These are phyloP conservation scores for Zygotorulaspora florentina DNA, from an alignment of 805 yeast species.

Conservation along the genomic window DNA sequence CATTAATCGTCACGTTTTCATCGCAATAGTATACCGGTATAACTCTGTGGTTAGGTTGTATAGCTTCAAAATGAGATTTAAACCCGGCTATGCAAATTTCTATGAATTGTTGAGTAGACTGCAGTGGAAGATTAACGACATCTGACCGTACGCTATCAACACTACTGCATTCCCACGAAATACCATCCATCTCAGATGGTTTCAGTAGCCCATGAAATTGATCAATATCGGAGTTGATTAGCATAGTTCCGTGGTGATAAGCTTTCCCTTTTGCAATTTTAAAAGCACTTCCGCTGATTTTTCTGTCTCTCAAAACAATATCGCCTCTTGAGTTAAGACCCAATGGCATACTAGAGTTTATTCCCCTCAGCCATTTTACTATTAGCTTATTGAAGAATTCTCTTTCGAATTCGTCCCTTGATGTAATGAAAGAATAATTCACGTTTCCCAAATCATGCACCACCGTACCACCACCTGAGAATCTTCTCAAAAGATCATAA, in stretches of 20 bases:
- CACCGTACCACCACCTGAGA: slow-evolving; percentile 95
- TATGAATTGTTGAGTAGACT: slow-evolving; percentile 29
- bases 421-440: slow-evolving; percentile 76
- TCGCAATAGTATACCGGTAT: slow-evolving; percentile 31
- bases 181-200: slow-evolving; percentile 42
- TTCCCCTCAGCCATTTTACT: slow-evolving; percentile 30
- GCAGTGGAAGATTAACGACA: slow-evolving; percentile 64
- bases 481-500: slow-evolving; percentile 70
- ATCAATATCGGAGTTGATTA: slow-evolving; percentile 61
- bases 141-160: slow-evolving; percentile 78
- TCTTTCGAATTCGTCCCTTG: slow-evolving; percentile 61
- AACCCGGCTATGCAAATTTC: slow-evolving; percentile 31
- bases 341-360: slow-evolving; percentile 28
- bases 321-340: slow-evolving; percentile 75
- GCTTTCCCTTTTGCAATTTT: slow-evolving; percentile 77
- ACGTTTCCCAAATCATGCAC: slow-evolving; percentile 90
- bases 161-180: slow-evolving; percentile 44
- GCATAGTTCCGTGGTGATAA: slow-evolving; percentile 96
- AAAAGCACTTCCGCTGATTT: slow-evolving; percentile 91
- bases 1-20: slow-evolving; percentile 28
- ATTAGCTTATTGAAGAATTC: slow-evolving; percentile 49
- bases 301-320: slow-evolving; percentile 51
- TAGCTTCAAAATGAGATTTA: slow-evolving; percentile 7
- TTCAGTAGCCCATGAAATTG: slow-evolving; percentile 56
- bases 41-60: slow-evolving; percentile 21